A percentile compares a stretch with the other conserved stretches of the same genome.
phyloP scores from a whole-genome alignment of 2,329 filamentous ascomycete genomes.

The Cladophialophora carrionii region DNA sequence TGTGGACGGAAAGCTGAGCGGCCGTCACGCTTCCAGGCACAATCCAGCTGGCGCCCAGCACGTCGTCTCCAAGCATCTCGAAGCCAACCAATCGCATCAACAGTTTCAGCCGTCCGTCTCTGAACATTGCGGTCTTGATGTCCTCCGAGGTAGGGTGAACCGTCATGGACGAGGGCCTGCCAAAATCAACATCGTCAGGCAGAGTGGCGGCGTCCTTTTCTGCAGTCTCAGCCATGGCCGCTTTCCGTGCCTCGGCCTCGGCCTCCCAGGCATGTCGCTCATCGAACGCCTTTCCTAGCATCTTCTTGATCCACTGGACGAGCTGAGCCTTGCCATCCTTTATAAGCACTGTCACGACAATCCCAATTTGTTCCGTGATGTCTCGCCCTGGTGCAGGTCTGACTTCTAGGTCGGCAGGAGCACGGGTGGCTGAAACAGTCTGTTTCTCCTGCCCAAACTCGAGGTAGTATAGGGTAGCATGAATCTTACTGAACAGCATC shows the following conservation, averaged over 20 bases:
- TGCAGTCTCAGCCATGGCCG: constrained; percentile 24
- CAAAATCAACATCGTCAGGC: constrained; percentile 40
- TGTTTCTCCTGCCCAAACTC: constrained; percentile 90
- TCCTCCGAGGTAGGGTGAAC: constrained; percentile 49
- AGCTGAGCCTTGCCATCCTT: constrained; percentile 77
- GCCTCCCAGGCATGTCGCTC: constrained; percentile 78
- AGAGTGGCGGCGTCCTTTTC: constrained; percentile 32
- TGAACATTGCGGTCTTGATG: constrained; percentile 70
- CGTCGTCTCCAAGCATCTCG: constrained; percentile 66
- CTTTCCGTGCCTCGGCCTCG: constrained; percentile 61
- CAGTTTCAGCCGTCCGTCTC: constrained; percentile 83
- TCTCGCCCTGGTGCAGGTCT: constrained; percentile 67
- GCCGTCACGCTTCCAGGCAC: constrained; percentile 69
- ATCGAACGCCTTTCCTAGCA: constrained; percentile 67
- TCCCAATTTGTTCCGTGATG: constrained; percentile 71
- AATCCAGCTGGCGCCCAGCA: constrained; percentile 75
- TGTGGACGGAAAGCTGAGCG: constrained; percentile 66
- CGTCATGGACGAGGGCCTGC: constrained; percentile 31
- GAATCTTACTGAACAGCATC: constrained; percentile 92
- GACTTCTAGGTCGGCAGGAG: constrained; percentile 82
- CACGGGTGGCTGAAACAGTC: constrained; percentile 65
- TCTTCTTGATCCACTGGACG: constrained; percentile 78
- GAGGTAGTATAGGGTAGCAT: constrained; percentile 78
- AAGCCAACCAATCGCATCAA: constrained; percentile 78
- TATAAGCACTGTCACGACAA: constrained; percentile 77